phyloP scores from a whole-genome alignment of 2,329 filamentous ascomycete genomes.

The Trichoderma atroviride region DNA sequence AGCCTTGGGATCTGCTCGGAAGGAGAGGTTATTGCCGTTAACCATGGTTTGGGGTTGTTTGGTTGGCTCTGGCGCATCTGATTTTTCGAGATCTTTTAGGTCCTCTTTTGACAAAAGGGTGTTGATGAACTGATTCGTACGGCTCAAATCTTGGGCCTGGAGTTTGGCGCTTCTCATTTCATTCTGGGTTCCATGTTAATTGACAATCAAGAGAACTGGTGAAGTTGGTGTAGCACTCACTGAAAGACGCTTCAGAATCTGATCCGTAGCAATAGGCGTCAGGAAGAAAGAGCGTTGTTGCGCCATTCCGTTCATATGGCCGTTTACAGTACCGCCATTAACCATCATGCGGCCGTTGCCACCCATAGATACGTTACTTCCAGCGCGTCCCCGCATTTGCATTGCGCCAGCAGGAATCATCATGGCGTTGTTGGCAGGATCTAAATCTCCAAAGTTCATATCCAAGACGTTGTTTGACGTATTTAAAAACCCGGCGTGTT shows the following conservation, averaged over 20 bases:
- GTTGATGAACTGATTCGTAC: conserved; percentile 80
- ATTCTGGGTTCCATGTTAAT: conserved; percentile 55
- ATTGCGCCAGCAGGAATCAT: conserved; percentile 70
- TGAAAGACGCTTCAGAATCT: conserved; percentile 73
- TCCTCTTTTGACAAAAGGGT: conserved; percentile 74
- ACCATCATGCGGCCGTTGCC: conserved; percentile 64
- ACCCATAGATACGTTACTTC: conserved; percentile 65
- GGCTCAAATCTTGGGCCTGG: conserved; percentile 81
- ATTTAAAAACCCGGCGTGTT: conserved; percentile 85
- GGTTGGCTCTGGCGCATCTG: conserved; percentile 50
- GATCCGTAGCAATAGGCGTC: conserved; percentile 87
- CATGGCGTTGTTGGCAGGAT: conserved; percentile 74
- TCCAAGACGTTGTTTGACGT: conserved; percentile 77
- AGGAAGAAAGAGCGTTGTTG: conserved; percentile 85
- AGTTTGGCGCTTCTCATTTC: conserved; percentile 90
- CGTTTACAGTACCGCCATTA: conserved; percentile 49
- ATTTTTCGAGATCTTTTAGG: conserved; percentile 60
- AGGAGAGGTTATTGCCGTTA: conserved; percentile 56
- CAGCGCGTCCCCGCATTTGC: conserved; percentile 70
- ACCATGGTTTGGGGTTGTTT: conserved; percentile 52
- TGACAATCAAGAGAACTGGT: too few species aligned
- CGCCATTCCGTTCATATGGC: conserved; percentile 60
- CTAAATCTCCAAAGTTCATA: conserved; percentile 89
- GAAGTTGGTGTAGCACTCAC: conserved; percentile 33
- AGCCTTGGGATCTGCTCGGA: conserved; percentile 74